A percentile compares a stretch with the other conserved stretches of the same genome.
Evolutionary conservation across 768 basidiomycete genomes (phyloP).

Genomic region (Antrodiella citrinella): DNA sequence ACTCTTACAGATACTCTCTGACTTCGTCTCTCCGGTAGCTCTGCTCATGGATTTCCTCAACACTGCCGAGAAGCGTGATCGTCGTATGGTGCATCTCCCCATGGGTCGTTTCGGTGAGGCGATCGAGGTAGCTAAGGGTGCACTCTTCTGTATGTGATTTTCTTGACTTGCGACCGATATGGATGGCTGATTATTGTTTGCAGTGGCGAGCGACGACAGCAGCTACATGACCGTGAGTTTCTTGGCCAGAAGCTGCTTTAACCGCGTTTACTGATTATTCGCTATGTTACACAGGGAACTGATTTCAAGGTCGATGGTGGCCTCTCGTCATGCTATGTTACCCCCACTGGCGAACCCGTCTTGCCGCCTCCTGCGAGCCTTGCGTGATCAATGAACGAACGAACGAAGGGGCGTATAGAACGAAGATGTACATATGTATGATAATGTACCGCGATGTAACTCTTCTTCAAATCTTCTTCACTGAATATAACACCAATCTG

Average conservation of each 20-base stretch:
- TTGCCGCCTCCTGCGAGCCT: conserved; percentile 68
- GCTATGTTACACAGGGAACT: conserved; percentile 68
- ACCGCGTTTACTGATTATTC: not conserved
- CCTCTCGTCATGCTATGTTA: conserved; percentile 87
- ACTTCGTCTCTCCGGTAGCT: conserved; percentile 35
- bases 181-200: conserved; percentile 1
- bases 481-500: no score
- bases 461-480: no score
- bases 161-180: not conserved
- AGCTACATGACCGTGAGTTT: conserved; percentile 85
- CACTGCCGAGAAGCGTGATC: conserved; percentile 89
- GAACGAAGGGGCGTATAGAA: no score
- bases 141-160: conserved; percentile 79
- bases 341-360: conserved; percentile 69
- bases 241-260: not conserved
- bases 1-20: not conserved
- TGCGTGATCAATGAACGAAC: no score
- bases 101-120: conserved; percentile 99
- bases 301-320: conserved; percentile 98
- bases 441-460: no score
- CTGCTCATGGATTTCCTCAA: conserved; percentile 98
- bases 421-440: no score
- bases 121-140: conserved; percentile 87
- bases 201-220: conserved; percentile 91
- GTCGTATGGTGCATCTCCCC: conserved; percentile 84